Conservation (phyloP, 2,329 filamentous ascomycete genomes). For the Fusarium brachygibbosum region DNA sequence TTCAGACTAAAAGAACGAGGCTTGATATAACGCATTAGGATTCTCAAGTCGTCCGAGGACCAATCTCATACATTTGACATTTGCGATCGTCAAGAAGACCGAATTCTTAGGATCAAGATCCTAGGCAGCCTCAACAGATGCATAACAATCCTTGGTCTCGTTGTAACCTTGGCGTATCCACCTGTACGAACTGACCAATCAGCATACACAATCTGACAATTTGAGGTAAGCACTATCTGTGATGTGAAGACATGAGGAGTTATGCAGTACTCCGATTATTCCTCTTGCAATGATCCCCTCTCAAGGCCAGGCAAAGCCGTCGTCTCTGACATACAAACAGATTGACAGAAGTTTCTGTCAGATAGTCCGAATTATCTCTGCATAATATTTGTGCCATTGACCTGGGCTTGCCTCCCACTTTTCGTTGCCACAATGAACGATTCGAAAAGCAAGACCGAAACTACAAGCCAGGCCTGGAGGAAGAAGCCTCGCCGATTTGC, state of each 20-base stretch:
- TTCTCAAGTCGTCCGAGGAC: no score
- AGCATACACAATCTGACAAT: accelerated
- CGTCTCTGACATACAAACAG: background rate
- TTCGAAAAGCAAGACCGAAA: background rate
- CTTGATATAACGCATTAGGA: background rate
- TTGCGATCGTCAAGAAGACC: background rate
- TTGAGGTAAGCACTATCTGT: background rate
- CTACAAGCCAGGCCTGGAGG: background rate
- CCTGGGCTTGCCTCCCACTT: no score
- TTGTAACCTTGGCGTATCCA: background rate
- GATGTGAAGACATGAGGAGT: no score
- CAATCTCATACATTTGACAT: background rate
- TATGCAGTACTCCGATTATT: no score
- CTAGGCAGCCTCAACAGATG: no score
- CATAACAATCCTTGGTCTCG: no score
- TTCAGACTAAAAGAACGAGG: background rate
- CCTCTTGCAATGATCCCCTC: background rate
- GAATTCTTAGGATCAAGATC: background rate
- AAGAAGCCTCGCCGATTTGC: slow-evolving; percentile 1
- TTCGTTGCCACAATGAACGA: background rate
- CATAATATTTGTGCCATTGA: background rate
- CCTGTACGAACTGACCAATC: slow-evolving; percentile 10
- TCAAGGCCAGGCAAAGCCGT: background rate
- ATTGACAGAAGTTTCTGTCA: background rate
- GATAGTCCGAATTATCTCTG: background rate